These are phyloP conservation scores for Imleria badia DNA, from an alignment of 768 basidiomycete genomes.

Conservation along the genomic window DNA sequence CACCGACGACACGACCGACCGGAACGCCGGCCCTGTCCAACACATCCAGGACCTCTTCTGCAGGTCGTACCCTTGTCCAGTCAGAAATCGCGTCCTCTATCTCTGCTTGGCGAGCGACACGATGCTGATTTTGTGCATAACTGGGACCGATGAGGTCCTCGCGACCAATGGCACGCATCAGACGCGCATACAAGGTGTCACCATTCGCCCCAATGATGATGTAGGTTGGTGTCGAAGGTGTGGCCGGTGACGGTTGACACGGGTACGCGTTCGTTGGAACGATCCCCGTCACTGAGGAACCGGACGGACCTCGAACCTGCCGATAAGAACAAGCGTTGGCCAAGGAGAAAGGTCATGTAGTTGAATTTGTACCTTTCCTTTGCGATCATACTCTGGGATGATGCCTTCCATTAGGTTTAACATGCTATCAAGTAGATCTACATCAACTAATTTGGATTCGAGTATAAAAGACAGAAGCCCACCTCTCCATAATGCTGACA, in stretches of 20 bases:
- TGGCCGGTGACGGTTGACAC: conserved; percentile 47
- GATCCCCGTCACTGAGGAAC: conserved; percentile 73
- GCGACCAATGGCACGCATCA: conserved; percentile 62
- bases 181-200: conserved; percentile 64
- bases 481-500: conserved; percentile 76
- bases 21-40: conserved; percentile 58
- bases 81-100: conserved; percentile 63
- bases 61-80: conserved; percentile 53
- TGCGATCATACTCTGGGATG: conserved; percentile 73
- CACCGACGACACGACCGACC: conserved; percentile 60
- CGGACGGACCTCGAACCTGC: conserved; percentile 68
- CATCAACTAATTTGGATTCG: not conserved
- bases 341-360: not conserved
- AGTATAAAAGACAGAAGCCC: not conserved
- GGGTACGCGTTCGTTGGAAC: conserved; percentile 77
- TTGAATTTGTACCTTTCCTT: conserved; percentile 49
- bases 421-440: conserved; percentile 54
- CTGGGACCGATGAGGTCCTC: conserved; percentile 56
- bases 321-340: not conserved
- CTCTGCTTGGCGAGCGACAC: conserved; percentile 42
- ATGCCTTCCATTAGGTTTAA: conserved; percentile 77
- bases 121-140: conserved; percentile 45
- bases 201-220: conserved; percentile 74
- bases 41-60: conserved; percentile 51
- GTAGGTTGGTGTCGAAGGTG: conserved; percentile 47